Evolutionary conservation across 495 filamentous ascomycete species (phyloP).

Genomic region (Podospora bellae-mahoneyi): DNA sequence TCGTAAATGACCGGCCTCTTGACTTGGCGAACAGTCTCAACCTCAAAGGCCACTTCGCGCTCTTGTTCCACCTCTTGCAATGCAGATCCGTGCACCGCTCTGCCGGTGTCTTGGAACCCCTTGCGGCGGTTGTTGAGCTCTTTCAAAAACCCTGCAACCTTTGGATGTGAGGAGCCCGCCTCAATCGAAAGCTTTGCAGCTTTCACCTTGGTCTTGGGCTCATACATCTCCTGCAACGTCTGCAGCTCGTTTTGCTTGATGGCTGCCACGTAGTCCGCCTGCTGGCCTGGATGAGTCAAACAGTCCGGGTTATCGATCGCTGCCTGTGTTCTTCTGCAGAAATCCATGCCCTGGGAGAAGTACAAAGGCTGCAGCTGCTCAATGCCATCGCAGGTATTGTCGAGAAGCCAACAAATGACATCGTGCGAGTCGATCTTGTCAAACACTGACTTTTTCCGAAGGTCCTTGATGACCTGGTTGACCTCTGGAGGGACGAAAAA

Average conservation of each 20-base stretch:
- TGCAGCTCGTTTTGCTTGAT: conserved; percentile 39
- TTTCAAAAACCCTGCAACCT: conserved; percentile 27
- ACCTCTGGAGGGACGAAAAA: conserved; percentile 45
- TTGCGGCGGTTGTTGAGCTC: conserved; percentile 34
- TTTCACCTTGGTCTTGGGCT: conserved; percentile 20
- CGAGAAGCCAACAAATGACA: conserved; percentile 57
- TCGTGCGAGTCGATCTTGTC: conserved; percentile 45
- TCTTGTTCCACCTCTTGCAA: conserved; percentile 56
- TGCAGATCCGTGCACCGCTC: conserved; percentile 39
- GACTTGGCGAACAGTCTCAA: conserved; percentile 50
- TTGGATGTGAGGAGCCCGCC: conserved; percentile 20
- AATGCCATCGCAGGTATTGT: conserved; percentile 56
- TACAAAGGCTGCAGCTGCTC: conserved; percentile 56
- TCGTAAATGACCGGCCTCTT: conserved; percentile 34
- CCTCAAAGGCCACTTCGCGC: conserved; percentile 45
- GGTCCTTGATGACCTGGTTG: conserved; percentile 46
- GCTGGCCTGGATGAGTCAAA: conserved; percentile 14
- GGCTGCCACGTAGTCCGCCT: conserved; percentile 21
- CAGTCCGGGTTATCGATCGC: conserved; percentile 25
- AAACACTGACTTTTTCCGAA: conserved; percentile 24
- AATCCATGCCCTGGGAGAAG: conserved; percentile 55
- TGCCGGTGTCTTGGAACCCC: conserved; percentile 32
- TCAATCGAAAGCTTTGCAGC: neutral
- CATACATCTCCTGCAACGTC: conserved; percentile 37
- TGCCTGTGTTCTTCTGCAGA: conserved; percentile 44